phyloP scores from a whole-genome alignment of 2,329 filamentous ascomycete species.

The Apiospora koreana region DNA sequence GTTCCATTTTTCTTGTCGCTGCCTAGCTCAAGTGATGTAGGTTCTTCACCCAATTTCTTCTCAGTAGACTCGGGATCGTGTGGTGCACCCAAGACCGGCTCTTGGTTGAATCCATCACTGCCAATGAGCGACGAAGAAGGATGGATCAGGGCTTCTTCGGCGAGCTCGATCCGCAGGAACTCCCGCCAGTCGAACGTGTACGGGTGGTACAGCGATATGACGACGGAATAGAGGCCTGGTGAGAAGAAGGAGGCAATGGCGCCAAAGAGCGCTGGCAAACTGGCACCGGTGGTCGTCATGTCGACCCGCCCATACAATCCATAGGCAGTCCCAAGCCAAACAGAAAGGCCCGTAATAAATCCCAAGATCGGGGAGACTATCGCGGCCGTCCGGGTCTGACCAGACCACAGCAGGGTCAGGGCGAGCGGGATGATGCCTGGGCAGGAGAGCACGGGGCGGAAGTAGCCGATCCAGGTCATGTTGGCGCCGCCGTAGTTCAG shows the following conservation, averaged over 20 bases:
- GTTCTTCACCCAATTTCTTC: background rate
- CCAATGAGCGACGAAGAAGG: too few relatives aligned
- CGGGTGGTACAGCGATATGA: constrained; percentile 42
- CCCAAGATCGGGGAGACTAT: constrained; percentile 40
- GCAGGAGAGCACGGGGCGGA: constrained; percentile 27
- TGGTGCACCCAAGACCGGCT: background rate
- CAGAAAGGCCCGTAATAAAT: constrained; percentile 41
- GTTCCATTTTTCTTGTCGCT: background rate
- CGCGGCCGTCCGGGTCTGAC: constrained; percentile 44
- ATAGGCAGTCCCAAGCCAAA: constrained; percentile 44
- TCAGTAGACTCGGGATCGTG: background rate
- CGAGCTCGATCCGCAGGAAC: constrained; percentile 48
- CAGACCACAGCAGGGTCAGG: constrained; percentile 44
- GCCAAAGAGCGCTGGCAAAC: constrained; percentile 45
- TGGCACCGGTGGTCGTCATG: constrained; percentile 40
- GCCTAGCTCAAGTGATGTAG: background rate
- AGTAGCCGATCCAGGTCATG: constrained; percentile 44
- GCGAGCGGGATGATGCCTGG: constrained; percentile 45
- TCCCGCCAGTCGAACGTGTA: constrained; percentile 35
- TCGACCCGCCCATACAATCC: constrained; percentile 40
- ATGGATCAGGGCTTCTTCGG: constrained; percentile 36
- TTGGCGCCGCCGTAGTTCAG: constrained; percentile 50
- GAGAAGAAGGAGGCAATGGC: constrained; percentile 46
- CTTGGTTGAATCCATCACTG: background rate
- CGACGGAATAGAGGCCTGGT: constrained; percentile 43